Percentiles rank a stretch among this genome's conserved stretches.
These are phyloP conservation scores for Globisporangium lucens DNA, from an alignment of 352 stramenopile genomes.

Conservation along the genomic window DNA sequence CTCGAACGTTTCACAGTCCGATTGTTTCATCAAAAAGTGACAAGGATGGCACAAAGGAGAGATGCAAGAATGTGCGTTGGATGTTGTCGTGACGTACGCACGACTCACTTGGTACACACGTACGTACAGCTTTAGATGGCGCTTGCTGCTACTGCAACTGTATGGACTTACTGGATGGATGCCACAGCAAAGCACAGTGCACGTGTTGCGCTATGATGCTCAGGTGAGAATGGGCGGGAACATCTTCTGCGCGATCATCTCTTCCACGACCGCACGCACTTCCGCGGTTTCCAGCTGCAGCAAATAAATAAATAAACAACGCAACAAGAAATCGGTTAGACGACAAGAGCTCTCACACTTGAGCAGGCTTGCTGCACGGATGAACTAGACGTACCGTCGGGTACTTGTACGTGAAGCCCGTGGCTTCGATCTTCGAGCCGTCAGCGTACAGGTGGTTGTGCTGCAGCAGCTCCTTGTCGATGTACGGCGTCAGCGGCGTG, in stretches of 20 bases:
- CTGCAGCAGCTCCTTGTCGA: slow-evolving; percentile 84
- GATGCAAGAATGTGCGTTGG: background rate
- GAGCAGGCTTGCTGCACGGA: background rate
- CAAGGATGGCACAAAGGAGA: slow-evolving; percentile 2
- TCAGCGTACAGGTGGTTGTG: slow-evolving; percentile 82
- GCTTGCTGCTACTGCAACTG: background rate
- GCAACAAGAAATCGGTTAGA: background rate
- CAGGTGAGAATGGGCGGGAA: slow-evolving; percentile 72
- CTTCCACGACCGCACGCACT: slow-evolving; percentile 57
- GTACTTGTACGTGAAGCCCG: slow-evolving; percentile 72
- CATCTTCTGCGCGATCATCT: slow-evolving; percentile 77
- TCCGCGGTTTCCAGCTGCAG: slow-evolving; percentile 55
- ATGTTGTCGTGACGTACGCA: slow-evolving; percentile 5
- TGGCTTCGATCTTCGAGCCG: slow-evolving; percentile 75
- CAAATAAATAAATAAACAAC: background rate
- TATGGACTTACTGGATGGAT: background rate
- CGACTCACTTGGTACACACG: background rate
- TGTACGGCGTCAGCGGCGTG: slow-evolving; percentile 84
- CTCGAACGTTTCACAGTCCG: background rate
- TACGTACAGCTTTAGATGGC: background rate
- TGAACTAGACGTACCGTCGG: slow-evolving; percentile 45
- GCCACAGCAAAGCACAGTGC: background rate
- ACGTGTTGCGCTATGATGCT: background rate
- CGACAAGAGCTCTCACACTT: background rate
- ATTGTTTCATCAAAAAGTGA: background rate